Conservation (phyloP, 164 flowering plant species). For the Sedum album region DNA sequence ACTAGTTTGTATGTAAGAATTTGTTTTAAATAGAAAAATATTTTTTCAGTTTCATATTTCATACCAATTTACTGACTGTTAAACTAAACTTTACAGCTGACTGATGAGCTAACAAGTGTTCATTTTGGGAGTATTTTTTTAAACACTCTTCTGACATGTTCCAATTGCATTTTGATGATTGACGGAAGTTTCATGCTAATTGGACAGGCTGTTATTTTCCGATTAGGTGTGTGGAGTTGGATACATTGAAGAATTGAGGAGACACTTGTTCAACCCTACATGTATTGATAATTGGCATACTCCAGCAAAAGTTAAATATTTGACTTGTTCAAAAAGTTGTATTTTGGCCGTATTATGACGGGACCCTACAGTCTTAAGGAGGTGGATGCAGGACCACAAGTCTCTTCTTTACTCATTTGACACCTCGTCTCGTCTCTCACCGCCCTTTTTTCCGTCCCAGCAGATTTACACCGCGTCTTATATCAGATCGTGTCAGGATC, state of each 20-base stretch:
- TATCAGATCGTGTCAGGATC: too few species aligned
- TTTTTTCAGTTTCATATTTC: too few species aligned
- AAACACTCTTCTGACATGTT: too few species aligned
- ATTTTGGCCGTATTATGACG: background rate
- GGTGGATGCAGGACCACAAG: background rate
- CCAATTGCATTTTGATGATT: background rate
- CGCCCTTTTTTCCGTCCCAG: background rate
- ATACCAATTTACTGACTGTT: too few species aligned
- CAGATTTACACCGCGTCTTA: background rate
- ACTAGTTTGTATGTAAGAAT: too few species aligned
- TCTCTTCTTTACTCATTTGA: background rate
- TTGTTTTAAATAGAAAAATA: too few species aligned
- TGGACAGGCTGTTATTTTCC: background rate
- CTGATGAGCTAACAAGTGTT: too few species aligned
- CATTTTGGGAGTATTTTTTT: too few species aligned
- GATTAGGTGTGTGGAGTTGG: background rate
- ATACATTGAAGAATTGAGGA: background rate
- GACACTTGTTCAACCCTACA: background rate
- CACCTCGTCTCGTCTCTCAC: background rate
- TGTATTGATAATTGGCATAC: background rate
- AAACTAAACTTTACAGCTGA: too few species aligned
- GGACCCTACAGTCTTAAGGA: background rate
- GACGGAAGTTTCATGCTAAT: background rate
- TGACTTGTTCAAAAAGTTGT: constrained; percentile 1
- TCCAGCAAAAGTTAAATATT: background rate